phyloP scores from a whole-genome alignment of 2,329 filamentous ascomycete species.

The Trichoderma sp. region DNA sequence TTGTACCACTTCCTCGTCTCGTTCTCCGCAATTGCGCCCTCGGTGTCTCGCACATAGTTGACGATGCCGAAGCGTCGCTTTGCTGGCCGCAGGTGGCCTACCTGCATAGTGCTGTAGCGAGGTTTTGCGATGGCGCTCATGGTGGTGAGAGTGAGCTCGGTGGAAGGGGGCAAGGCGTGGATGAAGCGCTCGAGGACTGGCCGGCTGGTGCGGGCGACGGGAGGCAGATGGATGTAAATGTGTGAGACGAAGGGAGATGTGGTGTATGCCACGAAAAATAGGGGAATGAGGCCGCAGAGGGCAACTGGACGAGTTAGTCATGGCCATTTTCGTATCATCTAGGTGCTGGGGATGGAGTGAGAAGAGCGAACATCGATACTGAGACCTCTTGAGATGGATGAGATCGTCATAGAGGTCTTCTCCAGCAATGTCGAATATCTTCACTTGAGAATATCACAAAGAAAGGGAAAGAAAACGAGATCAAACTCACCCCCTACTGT shows the following conservation, averaged over 20 bases:
- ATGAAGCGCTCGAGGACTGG: slow-evolving; percentile 56
- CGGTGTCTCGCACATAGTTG: slow-evolving; percentile 40
- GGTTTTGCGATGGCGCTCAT: slow-evolving; percentile 59
- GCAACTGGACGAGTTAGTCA: slow-evolving; percentile 46
- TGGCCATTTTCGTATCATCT: background rate
- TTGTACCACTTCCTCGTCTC: slow-evolving; percentile 42
- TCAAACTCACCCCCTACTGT: slow-evolving; percentile 41
- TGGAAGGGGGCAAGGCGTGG: slow-evolving; percentile 44
- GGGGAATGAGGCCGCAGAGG: slow-evolving; percentile 62
- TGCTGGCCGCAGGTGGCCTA: slow-evolving; percentile 39
- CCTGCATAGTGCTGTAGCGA: slow-evolving; percentile 47
- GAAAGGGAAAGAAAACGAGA: background rate
- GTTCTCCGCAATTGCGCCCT: slow-evolving; percentile 38
- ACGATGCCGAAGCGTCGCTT: slow-evolving; percentile 41
- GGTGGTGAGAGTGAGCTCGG: slow-evolving; percentile 54
- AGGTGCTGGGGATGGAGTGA: background rate
- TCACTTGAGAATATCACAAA: background rate
- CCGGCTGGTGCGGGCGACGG: slow-evolving; percentile 62
- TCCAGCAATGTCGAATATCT: background rate
- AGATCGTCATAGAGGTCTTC: background rate
- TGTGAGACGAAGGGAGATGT: slow-evolving; percentile 72
- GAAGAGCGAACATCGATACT: background rate
- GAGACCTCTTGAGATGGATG: background rate
- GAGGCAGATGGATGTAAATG: slow-evolving; percentile 69
- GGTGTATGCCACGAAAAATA: slow-evolving; percentile 64